phyloP scores from a whole-genome alignment of 805 yeast species.

The Kazachstania africana region DNA sequence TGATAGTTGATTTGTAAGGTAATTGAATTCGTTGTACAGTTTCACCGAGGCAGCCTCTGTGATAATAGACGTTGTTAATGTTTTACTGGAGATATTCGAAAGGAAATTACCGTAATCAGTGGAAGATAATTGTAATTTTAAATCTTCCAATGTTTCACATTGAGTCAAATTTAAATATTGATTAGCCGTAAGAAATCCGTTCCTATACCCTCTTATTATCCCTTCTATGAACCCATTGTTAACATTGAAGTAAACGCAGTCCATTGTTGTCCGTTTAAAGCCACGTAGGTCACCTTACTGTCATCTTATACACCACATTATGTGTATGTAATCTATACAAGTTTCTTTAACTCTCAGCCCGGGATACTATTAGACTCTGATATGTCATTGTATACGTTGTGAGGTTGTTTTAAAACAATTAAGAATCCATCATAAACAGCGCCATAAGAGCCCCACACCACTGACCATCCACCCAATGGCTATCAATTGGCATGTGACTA shows the following conservation, averaged over 20 bases:
- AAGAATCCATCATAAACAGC: too few species aligned
- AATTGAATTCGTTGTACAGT: constrained; percentile 73
- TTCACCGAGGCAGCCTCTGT: constrained; percentile 68
- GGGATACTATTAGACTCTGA: too few species aligned
- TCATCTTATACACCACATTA: too few species aligned
- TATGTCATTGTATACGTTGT: too few species aligned
- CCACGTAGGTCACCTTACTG: too few species aligned
- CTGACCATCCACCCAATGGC: too few species aligned
- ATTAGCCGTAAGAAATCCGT: constrained; percentile 61
- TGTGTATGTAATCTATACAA: too few species aligned
- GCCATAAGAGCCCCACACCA: too few species aligned
- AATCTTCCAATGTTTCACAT: constrained; percentile 89
- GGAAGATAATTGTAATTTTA: constrained; percentile 85
- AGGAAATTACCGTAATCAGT: constrained; percentile 93
- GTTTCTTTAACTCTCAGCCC: too few species aligned
- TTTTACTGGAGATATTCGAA: constrained; percentile 60
- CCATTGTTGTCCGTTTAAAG: constrained; percentile 58
- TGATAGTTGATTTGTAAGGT: constrained; percentile 71
- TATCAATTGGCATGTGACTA: too few species aligned
- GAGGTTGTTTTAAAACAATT: too few species aligned
- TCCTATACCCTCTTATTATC: constrained; percentile 85
- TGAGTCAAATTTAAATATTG: constrained; percentile 91
- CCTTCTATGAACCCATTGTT: constrained; percentile 90
- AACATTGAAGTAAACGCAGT: constrained; percentile 83
- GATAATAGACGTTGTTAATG: constrained; percentile 77